Base-by-base conservation (phyloP, 1,284 basidiomycete genomes). In the Melampsora abietis-canadensis region DNA sequence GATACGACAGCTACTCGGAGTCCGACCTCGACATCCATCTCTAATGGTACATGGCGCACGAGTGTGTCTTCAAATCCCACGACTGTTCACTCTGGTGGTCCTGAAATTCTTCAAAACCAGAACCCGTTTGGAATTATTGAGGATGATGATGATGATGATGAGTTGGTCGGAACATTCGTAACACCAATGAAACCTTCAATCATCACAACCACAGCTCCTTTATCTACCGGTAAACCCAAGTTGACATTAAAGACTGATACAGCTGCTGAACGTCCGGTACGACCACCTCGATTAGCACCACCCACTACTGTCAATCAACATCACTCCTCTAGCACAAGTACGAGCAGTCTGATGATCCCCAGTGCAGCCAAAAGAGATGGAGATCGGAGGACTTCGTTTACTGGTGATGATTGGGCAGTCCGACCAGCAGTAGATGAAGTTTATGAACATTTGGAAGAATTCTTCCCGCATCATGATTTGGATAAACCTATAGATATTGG, bases 391-490 rank as follows among this genome's bases (percentile, higher is more conserved):
- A 46, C 66, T 14, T 75, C 73, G 40, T 75, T 75, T 34, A 68
- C 73, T 15, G 73, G 73, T 4, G 66, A 75, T 24, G 82, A 82
- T 68, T 84, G 83, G 83, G 83, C 83, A 0, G 88, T 90, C 77
- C 90, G 96, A 80, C 96, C 96, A 15, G 88, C 90, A 40, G 89
- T 94, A 0, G 96, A 98, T 81, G 91, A 92, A 79, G 89, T 99
- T 70, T 94, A 94, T 82, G 91, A 98, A 74, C 89, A 91, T 73
- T 86, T 98, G 7, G 92, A 98, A 79, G 89, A 91, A 77, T 97
- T 92, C 85, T 99, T 99, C 86, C 94, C 94, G 0, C 89, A 91
- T 78, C 92, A 97, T 81, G 94, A 98, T 81, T 87, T 98, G 66
- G 96, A 98, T 83, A 91, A 92, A 81, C 95, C 95, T 0, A 89